Base-by-base conservation (phyloP, 2,329 filamentous ascomycete genomes). In the Penicillium rolfsii region DNA sequence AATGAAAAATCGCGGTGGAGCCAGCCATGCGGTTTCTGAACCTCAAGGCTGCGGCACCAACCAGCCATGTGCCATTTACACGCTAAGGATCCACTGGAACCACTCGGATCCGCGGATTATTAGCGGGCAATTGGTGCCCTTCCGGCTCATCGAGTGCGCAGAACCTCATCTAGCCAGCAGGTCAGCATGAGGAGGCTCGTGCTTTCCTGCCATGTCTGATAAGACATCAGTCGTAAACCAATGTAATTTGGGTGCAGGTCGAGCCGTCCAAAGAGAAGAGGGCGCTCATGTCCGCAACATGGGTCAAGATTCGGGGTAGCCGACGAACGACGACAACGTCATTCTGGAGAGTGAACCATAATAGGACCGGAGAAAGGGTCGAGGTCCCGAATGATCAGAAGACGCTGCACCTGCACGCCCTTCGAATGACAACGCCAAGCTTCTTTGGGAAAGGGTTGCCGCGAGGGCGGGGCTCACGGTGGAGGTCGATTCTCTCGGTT, bases 371-470 rank as follows among this genome's bases (percentile, higher is more conserved):
- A 64, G 52, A 56, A 57, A 43, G 57, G 48, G 52, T 28, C 59
- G 57, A 63, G 48, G 48, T 50, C 52, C 57, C 56, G 58, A 43
- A 52, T 58, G 58, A 62, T 57, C 55, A 60, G 52, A 52, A 59
- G 52, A 55, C 38, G 36, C 50, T 55, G 56, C 60, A 62, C 48
- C 52, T 63, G 63, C 68, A 59, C 71, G 71, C 71, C 72, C 71
- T 73, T 71, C 65, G 58, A 59, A 64, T 70, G 72, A 69, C 72
- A 74, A 61, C 66, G 64, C 72, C 54, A 71, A 66, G 14, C 72
- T 65, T 58, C 19, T 59, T 64, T 19, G 4, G 67, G 72, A 9
- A 22, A 63, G 48, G 57, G 35, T 35, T 24, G 33, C 36, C 48
- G 35, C 55, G 50, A 28, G 19, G 33, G 33, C 22, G 43, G 52